Conservation (phyloP, 192 early-diverging fungal species). For the Thamnidium elegans region DNA sequence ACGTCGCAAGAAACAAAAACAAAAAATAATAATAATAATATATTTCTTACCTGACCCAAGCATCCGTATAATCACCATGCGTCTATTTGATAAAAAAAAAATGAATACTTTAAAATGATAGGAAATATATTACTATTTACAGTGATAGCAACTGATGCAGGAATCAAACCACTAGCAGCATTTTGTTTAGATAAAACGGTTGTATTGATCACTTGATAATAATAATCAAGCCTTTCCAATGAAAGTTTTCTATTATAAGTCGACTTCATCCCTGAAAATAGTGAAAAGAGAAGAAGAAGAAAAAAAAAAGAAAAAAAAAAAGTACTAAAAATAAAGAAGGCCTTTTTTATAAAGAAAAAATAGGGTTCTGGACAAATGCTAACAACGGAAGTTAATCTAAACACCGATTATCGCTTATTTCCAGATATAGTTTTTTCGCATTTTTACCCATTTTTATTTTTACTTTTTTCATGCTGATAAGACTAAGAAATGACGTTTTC, state of each 20-base stretch:
- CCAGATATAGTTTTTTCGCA: no score
- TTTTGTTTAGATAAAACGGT: slow-evolving; percentile 81
- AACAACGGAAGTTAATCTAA: no score
- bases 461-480: no score
- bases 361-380: no score
- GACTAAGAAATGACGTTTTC: no score
- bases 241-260: slow-evolving; percentile 7
- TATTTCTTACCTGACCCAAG: slow-evolving; percentile 73
- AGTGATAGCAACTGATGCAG: slow-evolving; percentile 83
- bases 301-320: not conserved
- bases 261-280: not conserved
- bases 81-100: slow-evolving; percentile 31
- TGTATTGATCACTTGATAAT: slow-evolving; percentile 67
- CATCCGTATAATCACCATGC: slow-evolving; percentile 87
- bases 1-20: not conserved
- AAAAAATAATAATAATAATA: not conserved
- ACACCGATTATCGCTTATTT: no score
- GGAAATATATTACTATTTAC: slow-evolving; percentile 18
- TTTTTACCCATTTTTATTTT: no score
- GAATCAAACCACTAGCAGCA: slow-evolving; percentile 80
- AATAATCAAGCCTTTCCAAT: slow-evolving; percentile 63
- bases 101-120: not conserved
- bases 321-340: no score
- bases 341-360: no score
- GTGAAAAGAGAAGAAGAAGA: not conserved